Evolutionary conservation across 192 early-diverging fungal species (phyloP), one percentile per base, ranked within the genome.

Genomic region (Chytriomyces hyalinus): DNA sequence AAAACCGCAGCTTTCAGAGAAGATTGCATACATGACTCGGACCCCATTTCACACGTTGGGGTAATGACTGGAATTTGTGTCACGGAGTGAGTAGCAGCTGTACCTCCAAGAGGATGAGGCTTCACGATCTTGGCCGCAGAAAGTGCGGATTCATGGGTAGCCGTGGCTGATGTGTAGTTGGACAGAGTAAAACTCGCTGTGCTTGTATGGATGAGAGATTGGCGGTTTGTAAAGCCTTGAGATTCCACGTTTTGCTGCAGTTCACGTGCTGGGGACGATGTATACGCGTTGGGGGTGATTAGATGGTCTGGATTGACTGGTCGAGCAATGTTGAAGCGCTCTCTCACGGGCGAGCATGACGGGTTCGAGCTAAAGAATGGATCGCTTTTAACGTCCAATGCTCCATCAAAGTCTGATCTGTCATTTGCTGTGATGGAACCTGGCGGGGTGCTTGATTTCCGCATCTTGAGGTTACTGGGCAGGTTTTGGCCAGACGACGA

Each of bases 401-500:
- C 36, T 36, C 36, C 36, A 36, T 36, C 36, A 36, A 36, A 36
- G 36, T 36, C 24, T 26, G 24, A 26, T 26, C 0, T 26, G 24
- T 50, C 71, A 53, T 80, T 79, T 7, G 86, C 84, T 7, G 82
- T 64, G n/a, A 81, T 81, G 6, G 84, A 82, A 5, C 86, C 86
- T 10, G 72, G 26, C 6, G 84, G 69, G 61, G 86, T 73, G 9
- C 84, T 87, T 22, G 78, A 79, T 51, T 81, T 67, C 6, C 82
- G 57, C 36, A 85, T 70, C 61, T 80, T 83, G 74, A 87, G 86
- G 66, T 87, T 48, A 78, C 70, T 43, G 75, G 86, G 50, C 83
- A 73, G 20, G 20, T 43, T 8, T 24, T 24, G 7, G 5, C 10
- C 7, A 45, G 53, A 3, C 20, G 13, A 7, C 8, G 44, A 6